Percentiles rank a stretch among this genome's conserved stretches.
Conservation (phyloP, 2,329 filamentous ascomycete genomes). For the Diaporthe humulicola region DNA sequence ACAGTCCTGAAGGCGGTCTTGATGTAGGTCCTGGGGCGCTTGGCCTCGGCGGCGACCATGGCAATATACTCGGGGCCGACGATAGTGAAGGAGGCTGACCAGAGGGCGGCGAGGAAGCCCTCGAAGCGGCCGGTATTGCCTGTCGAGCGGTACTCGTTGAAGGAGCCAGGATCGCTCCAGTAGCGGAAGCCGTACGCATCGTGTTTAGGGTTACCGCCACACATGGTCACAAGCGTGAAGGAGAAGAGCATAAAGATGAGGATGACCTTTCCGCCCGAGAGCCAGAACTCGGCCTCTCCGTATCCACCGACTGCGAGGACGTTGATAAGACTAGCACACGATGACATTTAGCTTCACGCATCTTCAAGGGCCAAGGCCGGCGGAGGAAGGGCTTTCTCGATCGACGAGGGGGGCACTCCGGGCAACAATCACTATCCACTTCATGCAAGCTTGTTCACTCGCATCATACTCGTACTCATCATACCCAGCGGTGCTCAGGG, state of each 20-base stretch:
- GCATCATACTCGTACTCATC: neutral
- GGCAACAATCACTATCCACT: neutral
- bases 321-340: constrained; percentile 65
- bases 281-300: constrained; percentile 80
- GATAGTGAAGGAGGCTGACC: constrained; percentile 73
- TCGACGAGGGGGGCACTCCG: neutral
- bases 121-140: constrained; percentile 76
- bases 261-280: constrained; percentile 73
- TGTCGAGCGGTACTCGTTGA: constrained; percentile 70
- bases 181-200: constrained; percentile 80
- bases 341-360: constrained; percentile 44
- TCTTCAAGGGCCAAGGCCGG: neutral
- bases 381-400: neutral
- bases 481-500: neutral
- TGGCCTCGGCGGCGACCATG: constrained; percentile 77
- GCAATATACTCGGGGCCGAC: constrained; percentile 77
- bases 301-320: constrained; percentile 75
- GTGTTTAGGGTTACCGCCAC: constrained; percentile 79
- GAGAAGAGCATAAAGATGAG: constrained; percentile 76
- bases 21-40: constrained; percentile 73
- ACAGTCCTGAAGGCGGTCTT: constrained; percentile 80
- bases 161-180: constrained; percentile 73
- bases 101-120: constrained; percentile 77
- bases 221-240: constrained; percentile 85
- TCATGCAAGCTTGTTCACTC: constrained; percentile 7